A percentile compares a stretch with the other conserved stretches of the same genome.
These are phyloP conservation scores for Rhodotorula sp. DNA, from an alignment of 1,284 basidiomycete species.

Conservation along the genomic window DNA sequence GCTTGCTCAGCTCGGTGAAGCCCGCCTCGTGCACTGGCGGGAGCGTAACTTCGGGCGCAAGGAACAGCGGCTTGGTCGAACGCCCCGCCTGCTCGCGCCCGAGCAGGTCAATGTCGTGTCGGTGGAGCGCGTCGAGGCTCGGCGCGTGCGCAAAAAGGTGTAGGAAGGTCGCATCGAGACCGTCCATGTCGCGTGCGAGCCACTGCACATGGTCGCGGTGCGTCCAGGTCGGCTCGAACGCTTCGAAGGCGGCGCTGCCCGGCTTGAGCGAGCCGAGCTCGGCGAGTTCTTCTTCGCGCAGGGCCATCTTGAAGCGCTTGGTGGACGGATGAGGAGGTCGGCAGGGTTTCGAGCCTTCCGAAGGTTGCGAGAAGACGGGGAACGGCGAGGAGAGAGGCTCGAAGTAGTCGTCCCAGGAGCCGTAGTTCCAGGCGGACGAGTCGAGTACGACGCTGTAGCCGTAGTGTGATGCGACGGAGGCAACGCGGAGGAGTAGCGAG, in stretches of 20 bases:
- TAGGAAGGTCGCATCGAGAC: conserved; percentile 40
- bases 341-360: not conserved
- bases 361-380: not conserved
- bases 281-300: not conserved
- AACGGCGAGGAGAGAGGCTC: not conserved
- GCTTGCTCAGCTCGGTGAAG: conserved; percentile 12
- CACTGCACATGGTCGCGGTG: conserved; percentile 34
- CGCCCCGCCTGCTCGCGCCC: not conserved
- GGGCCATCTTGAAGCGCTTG: conserved; percentile 11
- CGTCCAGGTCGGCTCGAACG: conserved; percentile 25
- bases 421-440: conserved; percentile 42
- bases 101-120: conserved; percentile 4
- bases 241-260: not conserved
- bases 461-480: conserved; percentile 36
- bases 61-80: not conserved
- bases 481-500: conserved; percentile 38
- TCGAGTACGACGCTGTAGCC: conserved; percentile 41
- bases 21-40: conserved; percentile 7
- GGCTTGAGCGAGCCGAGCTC: not conserved
- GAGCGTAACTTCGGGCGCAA: conserved; percentile 20
- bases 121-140: conserved; percentile 29
- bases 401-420: conserved; percentile 36
- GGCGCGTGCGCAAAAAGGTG: conserved; percentile 16
- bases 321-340: not conserved
- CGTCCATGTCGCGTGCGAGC: conserved; percentile 38